A percentile compares a stretch with the other conserved stretches of the same genome.
Evolutionary conservation across 306 rosid genomes (phyloP).

Genomic region (Acacia crassicarpa): DNA sequence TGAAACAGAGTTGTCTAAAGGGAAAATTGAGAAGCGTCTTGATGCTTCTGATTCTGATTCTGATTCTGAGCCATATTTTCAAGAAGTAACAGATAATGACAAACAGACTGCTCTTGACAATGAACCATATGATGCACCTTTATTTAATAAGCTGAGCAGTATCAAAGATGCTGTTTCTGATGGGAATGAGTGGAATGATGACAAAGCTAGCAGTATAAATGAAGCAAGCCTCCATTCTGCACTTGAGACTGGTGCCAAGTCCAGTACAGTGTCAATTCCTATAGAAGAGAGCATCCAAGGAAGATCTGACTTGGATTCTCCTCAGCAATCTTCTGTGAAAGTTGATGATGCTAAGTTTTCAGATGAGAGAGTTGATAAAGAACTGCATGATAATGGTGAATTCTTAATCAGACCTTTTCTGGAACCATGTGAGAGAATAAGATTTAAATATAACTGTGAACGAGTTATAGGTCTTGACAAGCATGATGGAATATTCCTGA

Average conservation of each 20-base stretch:
- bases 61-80: constrained; percentile 55
- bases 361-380: constrained; percentile 79
- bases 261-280: constrained; percentile 75
- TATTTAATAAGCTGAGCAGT: constrained; percentile 27
- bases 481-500: constrained; percentile 97
- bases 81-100: constrained; percentile 49
- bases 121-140: constrained; percentile 64
- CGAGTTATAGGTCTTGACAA: constrained; percentile 97
- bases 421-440: constrained; percentile 85
- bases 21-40: constrained; percentile 50
- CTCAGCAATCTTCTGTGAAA: constrained; percentile 64
- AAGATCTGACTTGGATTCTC: constrained; percentile 87
- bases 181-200: constrained; percentile 86
- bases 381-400: constrained; percentile 85
- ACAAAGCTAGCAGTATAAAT: constrained; percentile 83
- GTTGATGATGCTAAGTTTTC: constrained; percentile 58
- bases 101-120: constrained; percentile 61
- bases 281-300: constrained; percentile 71
- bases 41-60: constrained; percentile 66
- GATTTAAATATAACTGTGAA: constrained; percentile 92
- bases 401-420: constrained; percentile 92
- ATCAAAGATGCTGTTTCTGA: constrained; percentile 64
- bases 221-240: constrained; percentile 98
- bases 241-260: constrained; percentile 85
- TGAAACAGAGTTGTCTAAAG: constrained; percentile 60